A percentile compares a stretch with the other conserved stretches of the same genome.
Evolutionary conservation across 768 basidiomycete species (phyloP).

Genomic region (Kwoniella bestiolae): DNA sequence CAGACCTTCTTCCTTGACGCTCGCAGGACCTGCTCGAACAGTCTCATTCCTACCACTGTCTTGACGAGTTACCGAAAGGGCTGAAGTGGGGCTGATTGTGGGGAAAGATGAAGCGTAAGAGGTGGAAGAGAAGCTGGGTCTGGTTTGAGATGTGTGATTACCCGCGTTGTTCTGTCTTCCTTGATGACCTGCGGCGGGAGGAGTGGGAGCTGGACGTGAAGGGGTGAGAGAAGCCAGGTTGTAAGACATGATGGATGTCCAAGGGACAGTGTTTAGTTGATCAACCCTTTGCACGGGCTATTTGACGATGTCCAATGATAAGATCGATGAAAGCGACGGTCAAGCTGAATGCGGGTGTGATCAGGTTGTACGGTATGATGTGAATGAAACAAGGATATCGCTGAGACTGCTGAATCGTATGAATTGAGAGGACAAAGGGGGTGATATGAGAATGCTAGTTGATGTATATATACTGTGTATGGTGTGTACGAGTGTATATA

Average conservation of each 20-base stretch:
- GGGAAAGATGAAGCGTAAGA: slow-evolving; percentile 43
- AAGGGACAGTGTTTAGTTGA: not conserved
- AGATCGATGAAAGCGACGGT: too few relatives aligned
- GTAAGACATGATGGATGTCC: slow-evolving; percentile 25
- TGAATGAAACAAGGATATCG: too few relatives aligned
- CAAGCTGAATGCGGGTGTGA: too few relatives aligned
- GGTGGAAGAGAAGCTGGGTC: slow-evolving; percentile 37
- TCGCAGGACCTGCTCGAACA: slow-evolving; percentile 66
- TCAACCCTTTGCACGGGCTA: too few relatives aligned
- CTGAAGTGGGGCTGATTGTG: slow-evolving; percentile 21
- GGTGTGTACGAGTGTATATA: not conserved
- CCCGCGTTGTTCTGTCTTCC: not conserved
- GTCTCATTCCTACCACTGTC: slow-evolving; percentile 16
- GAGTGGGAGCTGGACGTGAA: slow-evolving; percentile 45
- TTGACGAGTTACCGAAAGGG: not conserved
- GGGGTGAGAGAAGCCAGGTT: slow-evolving; percentile 41
- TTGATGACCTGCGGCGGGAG: slow-evolving; percentile 14
- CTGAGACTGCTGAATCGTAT: not conserved
- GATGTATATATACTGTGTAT: not conserved
- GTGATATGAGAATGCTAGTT: not conserved
- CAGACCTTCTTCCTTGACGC: slow-evolving; percentile 92
- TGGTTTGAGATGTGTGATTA: not conserved
- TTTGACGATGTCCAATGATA: too few relatives aligned
- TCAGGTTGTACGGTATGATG: too few relatives aligned
- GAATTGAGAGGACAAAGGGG: not conserved